Percentiles rank a stretch among this genome's conserved stretches.
phyloP scores from a whole-genome alignment of 768 basidiomycete genomes.

The Calocera cornea region DNA sequence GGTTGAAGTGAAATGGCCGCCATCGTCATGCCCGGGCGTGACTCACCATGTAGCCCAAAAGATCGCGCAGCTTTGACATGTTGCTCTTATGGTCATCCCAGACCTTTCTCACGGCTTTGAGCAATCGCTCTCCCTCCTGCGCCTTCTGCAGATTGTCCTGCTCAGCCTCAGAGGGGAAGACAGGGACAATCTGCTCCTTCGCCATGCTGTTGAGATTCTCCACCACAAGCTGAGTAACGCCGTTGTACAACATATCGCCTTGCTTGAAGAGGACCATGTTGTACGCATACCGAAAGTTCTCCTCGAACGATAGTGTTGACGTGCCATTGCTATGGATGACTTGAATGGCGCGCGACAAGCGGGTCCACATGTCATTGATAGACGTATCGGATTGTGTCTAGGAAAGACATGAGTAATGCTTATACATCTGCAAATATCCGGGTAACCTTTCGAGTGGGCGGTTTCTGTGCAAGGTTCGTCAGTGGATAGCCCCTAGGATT shows the following conservation, averaged over 20 bases:
- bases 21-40: neutral
- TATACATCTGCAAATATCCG: neutral
- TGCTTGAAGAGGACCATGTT: slow-evolving; percentile 83
- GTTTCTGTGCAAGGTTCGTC: neutral
- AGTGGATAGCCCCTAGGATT: neutral
- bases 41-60: slow-evolving; percentile 91
- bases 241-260: slow-evolving; percentile 75
- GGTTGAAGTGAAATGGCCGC: neutral
- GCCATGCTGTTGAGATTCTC: slow-evolving; percentile 77
- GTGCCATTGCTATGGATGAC: slow-evolving; percentile 95
- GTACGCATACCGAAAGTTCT: slow-evolving; percentile 87
- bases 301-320: slow-evolving; percentile 75
- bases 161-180: slow-evolving; percentile 60
- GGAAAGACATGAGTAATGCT: neutral
- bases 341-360: slow-evolving; percentile 68
- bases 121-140: slow-evolving; percentile 69
- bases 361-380: slow-evolving; percentile 72
- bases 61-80: slow-evolving; percentile 76
- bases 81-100: slow-evolving; percentile 91
- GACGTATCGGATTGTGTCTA: slow-evolving; percentile 20
- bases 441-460: neutral
- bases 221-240: slow-evolving; percentile 60
- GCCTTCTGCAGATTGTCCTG: slow-evolving; percentile 59
- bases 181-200: slow-evolving; percentile 56
- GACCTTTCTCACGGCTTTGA: slow-evolving; percentile 68